phyloP scores from a whole-genome alignment of 306 rosid genomes.

The Potentilla sterilis region DNA sequence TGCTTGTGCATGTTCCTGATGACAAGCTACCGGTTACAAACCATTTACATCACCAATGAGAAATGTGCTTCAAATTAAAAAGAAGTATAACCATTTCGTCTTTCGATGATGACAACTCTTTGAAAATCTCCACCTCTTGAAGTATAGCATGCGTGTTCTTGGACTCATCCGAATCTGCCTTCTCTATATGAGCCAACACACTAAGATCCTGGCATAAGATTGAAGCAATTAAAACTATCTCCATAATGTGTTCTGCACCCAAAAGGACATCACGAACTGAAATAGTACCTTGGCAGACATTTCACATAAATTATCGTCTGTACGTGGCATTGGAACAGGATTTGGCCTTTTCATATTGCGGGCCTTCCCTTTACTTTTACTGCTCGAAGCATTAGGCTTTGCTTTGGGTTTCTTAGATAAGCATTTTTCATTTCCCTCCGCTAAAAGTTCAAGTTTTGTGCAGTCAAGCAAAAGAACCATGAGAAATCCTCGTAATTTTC shows the following conservation, averaged over 20 bases:
- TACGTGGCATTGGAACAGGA: constrained; percentile 38
- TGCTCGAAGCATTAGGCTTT: constrained; percentile 53
- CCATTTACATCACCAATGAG: constrained; percentile 38
- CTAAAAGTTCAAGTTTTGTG: constrained; percentile 82
- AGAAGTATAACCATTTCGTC: constrained; percentile 44
- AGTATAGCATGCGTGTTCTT: constrained; percentile 35
- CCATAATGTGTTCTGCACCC: constrained; percentile 24
- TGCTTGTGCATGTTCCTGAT: constrained; percentile 59
- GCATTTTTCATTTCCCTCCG: constrained; percentile 49
- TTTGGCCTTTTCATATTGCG: constrained; percentile 52
- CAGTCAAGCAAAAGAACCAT: constrained; percentile 87
- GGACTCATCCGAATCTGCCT: constrained; percentile 38
- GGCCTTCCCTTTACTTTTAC: constrained; percentile 71
- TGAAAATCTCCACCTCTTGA: constrained; percentile 39
- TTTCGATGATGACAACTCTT: constrained; percentile 40
- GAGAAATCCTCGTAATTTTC: constrained; percentile 80
- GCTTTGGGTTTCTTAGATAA: constrained; percentile 63
- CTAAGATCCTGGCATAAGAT: constrained; percentile 53
- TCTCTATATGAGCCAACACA: constrained; percentile 38
- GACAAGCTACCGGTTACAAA: constrained; percentile 52
- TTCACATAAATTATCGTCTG: constrained; percentile 34
- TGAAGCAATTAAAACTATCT: constrained; percentile 36
- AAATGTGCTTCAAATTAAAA: constrained; percentile 30
- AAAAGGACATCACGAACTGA: constrained; percentile 30
- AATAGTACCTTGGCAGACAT: constrained; percentile 50